A percentile compares a stretch with the other conserved stretches of the same genome.
phyloP scores from a whole-genome alignment of 345 rosid genomes.

The Psidium friedrichsthalianum region DNA sequence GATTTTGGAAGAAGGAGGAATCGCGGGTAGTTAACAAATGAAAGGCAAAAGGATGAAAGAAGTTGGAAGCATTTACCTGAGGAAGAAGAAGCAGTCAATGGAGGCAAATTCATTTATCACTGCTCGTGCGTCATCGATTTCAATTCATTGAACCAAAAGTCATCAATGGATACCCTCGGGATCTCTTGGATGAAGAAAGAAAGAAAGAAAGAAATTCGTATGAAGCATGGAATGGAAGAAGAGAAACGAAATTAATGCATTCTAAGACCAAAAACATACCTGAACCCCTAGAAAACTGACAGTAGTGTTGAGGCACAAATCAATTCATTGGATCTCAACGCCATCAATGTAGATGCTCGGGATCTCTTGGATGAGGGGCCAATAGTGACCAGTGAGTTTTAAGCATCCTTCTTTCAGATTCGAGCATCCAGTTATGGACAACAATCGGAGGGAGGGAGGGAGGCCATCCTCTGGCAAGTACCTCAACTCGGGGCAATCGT shows the following conservation, averaged over 20 bases:
- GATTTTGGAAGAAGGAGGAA: no score
- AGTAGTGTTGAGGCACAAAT: no score
- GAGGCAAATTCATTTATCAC: no score
- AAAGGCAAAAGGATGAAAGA: fast-evolving
- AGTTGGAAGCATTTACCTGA: no score
- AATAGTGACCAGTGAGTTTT: fast-evolving
- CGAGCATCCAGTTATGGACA: fast-evolving
- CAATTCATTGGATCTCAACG: no score
- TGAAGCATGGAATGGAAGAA: neutral
- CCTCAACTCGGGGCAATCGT: fast-evolving
- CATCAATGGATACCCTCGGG: no score
- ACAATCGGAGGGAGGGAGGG: neutral
- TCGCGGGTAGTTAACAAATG: neutral
- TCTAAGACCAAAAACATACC: neutral
- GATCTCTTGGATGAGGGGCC: neutral
- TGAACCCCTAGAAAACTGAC: neutral
- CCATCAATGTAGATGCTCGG: fast-evolving
- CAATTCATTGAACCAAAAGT: no score
- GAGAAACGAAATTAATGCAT: neutral
- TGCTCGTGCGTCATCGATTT: no score
- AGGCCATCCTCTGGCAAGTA: fast-evolving
- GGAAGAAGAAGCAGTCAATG: neutral
- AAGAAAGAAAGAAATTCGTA: no score
- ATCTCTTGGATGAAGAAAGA: neutral
- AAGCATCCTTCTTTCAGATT: neutral